phyloP scores from a whole-genome alignment of 1,284 basidiomycete genomes.

The Trichosporon coremiiforme region DNA sequence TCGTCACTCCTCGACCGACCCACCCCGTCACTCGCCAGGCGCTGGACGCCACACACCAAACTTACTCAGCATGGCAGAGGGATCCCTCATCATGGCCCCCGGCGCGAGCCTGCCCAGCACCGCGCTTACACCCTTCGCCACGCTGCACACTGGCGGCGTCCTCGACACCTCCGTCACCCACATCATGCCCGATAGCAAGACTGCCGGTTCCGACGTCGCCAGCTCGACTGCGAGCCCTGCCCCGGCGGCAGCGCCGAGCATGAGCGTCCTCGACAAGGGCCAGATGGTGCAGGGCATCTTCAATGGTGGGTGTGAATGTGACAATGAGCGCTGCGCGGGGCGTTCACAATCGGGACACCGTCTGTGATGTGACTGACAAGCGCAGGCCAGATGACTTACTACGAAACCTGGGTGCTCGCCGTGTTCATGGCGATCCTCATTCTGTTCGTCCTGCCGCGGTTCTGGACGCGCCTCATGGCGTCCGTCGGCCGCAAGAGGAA shows the following conservation, averaged over 20 bases:
- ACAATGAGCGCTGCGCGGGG: background rate
- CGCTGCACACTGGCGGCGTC: background rate
- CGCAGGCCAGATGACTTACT: conserved; percentile 13
- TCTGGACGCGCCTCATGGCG: conserved; percentile 50
- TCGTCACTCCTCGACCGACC: too few species aligned
- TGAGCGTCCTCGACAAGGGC: background rate
- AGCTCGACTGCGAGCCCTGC: background rate
- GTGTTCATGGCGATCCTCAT: conserved; percentile 43
- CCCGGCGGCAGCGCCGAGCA: background rate
- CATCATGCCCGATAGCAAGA: background rate
- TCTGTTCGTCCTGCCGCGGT: conserved; percentile 46
- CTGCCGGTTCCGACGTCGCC: background rate
- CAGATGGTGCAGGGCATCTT: background rate
- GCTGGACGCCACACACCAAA: background rate
- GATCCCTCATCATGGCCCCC: conserved; percentile 8
- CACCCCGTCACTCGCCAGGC: background rate
- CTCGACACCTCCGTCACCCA: background rate
- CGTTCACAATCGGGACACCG: background rate
- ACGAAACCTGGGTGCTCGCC: conserved; percentile 38
- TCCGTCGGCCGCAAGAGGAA: conserved; percentile 32
- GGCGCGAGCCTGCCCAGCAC: background rate
- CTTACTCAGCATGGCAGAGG: background rate
- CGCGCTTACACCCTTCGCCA: background rate
- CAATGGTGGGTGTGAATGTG: conserved; percentile 13
- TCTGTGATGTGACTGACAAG: conserved; percentile 28